These are phyloP conservation scores for Paramecium sexaurelia DNA, from an alignment of 73 alveolate genomes.

Conservation along the genomic window DNA sequence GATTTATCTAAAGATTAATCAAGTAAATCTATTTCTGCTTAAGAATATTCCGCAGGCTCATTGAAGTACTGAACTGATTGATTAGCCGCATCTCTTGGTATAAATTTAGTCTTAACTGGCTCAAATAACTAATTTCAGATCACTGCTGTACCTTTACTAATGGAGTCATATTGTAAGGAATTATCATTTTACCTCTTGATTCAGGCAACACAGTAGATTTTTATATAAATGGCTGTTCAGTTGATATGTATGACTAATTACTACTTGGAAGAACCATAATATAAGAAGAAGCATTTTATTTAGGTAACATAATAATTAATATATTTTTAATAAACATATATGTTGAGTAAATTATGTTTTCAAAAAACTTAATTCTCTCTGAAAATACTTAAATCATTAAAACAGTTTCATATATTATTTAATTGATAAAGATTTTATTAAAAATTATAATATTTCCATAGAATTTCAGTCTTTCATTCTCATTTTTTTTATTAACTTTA, in stretches of 20 bases:
- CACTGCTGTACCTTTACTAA: background rate
- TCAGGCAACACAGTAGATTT: background rate
- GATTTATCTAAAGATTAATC: constrained; percentile 39
- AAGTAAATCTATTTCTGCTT: constrained; percentile 22
- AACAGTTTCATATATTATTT: background rate
- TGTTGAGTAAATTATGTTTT: background rate
- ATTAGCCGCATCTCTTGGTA: background rate
- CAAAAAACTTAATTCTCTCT: background rate
- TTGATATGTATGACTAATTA: background rate
- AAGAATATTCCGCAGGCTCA: constrained; percentile 50
- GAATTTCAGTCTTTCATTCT: too few relatives aligned
- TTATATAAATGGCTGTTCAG: background rate
- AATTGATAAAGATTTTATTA: background rate
- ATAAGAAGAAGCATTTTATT: constrained; percentile 29
- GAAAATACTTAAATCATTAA: background rate
- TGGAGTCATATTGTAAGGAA: constrained; percentile 54
- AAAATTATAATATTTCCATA: too few relatives aligned
- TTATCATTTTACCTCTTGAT: background rate
- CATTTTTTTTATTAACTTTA: too few relatives aligned
- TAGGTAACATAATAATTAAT: constrained; percentile 3
- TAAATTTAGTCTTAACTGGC: constrained; percentile 25
- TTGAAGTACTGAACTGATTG: constrained; percentile 1
- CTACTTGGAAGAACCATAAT: background rate
- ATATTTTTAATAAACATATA: background rate
- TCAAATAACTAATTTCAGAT: background rate